Conservation (phyloP, 1,139 yeast genomes). For the Blastobotrys illinoisensis region DNA sequence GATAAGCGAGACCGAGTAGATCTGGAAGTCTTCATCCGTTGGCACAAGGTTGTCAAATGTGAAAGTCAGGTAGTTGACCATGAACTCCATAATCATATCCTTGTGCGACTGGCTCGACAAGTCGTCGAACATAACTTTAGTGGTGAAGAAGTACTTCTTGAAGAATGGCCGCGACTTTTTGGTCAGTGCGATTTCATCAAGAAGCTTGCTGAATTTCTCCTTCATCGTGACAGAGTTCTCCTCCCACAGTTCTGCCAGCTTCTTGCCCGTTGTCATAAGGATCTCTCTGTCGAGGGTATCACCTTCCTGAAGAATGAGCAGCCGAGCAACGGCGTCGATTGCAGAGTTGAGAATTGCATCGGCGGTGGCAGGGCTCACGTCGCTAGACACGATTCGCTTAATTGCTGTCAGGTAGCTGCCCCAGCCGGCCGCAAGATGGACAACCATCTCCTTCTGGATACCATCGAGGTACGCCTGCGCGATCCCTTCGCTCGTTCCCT, state of each 20-base stretch:
- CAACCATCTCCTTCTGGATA: constrained; percentile 23
- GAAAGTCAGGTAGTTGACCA: constrained; percentile 7
- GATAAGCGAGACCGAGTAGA: constrained; percentile 12
- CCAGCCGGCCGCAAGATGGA: constrained; percentile 21
- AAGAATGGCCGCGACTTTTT: constrained; percentile 10
- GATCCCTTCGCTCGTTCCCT: constrained; percentile 17
- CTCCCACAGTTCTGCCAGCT: constrained; percentile 17
- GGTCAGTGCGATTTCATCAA: constrained; percentile 10
- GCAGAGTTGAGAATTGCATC: constrained; percentile 10
- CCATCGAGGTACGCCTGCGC: constrained; percentile 26
- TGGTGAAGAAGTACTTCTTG: constrained; percentile 12
- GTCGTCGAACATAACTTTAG: constrained; percentile 12
- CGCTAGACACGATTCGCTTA: constrained; percentile 15
- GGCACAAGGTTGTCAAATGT: constrained; percentile 6
- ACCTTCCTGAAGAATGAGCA: constrained; percentile 14
- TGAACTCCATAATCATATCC: constrained; percentile 7
- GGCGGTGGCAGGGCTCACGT: constrained; percentile 6
- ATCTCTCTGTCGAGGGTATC: constrained; percentile 14
- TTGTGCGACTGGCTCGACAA: constrained; percentile 4
- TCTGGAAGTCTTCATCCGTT: constrained; percentile 15
- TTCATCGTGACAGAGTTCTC: constrained; percentile 4
- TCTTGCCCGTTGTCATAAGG: constrained; percentile 19
- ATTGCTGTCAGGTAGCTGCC: constrained; percentile 23
- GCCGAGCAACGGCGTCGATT: constrained; percentile 8
- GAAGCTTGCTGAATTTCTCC: constrained; percentile 6